Base-by-base conservation (phyloP, 805 yeast genomes). In the Blastobotrys attinorum region DNA sequence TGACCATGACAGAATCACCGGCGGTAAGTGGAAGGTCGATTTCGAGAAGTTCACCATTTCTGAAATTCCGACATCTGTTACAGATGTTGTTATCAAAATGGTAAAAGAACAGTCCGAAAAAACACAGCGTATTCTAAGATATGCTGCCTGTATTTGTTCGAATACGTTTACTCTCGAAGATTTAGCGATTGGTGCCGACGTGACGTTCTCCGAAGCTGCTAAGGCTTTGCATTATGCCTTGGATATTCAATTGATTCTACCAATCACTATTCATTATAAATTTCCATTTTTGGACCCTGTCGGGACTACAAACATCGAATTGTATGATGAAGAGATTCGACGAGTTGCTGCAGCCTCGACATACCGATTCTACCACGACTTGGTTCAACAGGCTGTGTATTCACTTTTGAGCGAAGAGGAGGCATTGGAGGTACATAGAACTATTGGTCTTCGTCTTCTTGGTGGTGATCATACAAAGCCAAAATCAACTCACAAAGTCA, bases 221-320 rank as follows among this genome's bases (percentile, higher is more conserved):
- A 50, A 52, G 18, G 55, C 66, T 11, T 42, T 73, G 3, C 62
- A 60, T 21, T 53, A 61, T 31, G 66, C 69, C 15, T 50, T 66
- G 10, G 62, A 65, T 22, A 39, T 57, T 10, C 54, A 58, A 13
- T 33, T 72, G 2, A 52, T 75, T 4, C 47, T 51, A 2, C 74
- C 77, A 0, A 54, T 64, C 11, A 65, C 69, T 21, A 57, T 69
- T 1, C 67, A 65, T 47, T 72, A 72, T 52, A 75, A 74, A 49
- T 56, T 72, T 18, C 78, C 79, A 6, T 69, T 72, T 44, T 69
- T 68, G 48, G 48, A 67, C 21, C 54, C 65, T 3, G 55, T 60
- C 7, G 43, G 55, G 13, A 54, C 61, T 6, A 47, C 59, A 15
- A 51, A 47, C 3, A 47, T 58, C 6, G 53, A 54, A 5, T 62